A percentile compares a stretch with the other conserved stretches of the same genome.
phyloP scores from a whole-genome alignment of 495 filamentous ascomycete genomes.

The Podospora appendiculata region DNA sequence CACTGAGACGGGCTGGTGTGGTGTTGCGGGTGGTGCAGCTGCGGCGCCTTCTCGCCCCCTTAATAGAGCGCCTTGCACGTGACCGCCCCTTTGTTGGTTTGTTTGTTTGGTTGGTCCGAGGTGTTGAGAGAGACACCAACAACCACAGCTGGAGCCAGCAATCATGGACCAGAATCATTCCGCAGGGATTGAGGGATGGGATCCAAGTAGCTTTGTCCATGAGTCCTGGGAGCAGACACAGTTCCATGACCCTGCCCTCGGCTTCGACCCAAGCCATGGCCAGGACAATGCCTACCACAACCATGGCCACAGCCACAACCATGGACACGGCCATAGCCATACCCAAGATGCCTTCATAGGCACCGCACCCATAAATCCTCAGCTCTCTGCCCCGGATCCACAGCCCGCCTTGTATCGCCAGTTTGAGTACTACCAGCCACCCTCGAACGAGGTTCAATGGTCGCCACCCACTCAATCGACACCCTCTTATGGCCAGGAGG shows the following conservation, averaged over 20 bases:
- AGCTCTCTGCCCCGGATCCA: conserved; percentile 11
- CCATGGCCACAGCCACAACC: conserved; percentile 8
- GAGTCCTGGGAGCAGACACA: conserved; percentile 17
- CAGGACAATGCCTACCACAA: background rate
- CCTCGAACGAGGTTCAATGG: conserved; percentile 10
- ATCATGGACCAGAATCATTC: conserved; percentile 19
- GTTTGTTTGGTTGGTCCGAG: too few relatives aligned
- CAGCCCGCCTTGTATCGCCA: conserved; percentile 11
- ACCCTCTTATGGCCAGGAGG: conserved; percentile 13
- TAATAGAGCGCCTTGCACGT: conserved; percentile 2
- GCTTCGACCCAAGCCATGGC: conserved; percentile 10
- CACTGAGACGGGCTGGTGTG: too few relatives aligned
- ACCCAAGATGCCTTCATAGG: conserved; percentile 14
- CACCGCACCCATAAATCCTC: conserved; percentile 6
- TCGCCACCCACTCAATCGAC: conserved; percentile 4
- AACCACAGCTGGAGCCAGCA: background rate
- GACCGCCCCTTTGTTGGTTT: background rate
- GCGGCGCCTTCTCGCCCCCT: too few relatives aligned
- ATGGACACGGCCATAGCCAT: conserved; percentile 8
- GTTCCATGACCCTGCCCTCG: conserved; percentile 1
- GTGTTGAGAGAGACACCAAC: too few relatives aligned
- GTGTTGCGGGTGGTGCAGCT: too few relatives aligned
- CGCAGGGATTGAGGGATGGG: conserved; percentile 16
- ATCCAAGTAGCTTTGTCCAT: conserved; percentile 10
- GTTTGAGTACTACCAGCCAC: conserved; percentile 10